Conservation (phyloP, 1,284 basidiomycete genomes). For the Malassezia sp. region DNA sequence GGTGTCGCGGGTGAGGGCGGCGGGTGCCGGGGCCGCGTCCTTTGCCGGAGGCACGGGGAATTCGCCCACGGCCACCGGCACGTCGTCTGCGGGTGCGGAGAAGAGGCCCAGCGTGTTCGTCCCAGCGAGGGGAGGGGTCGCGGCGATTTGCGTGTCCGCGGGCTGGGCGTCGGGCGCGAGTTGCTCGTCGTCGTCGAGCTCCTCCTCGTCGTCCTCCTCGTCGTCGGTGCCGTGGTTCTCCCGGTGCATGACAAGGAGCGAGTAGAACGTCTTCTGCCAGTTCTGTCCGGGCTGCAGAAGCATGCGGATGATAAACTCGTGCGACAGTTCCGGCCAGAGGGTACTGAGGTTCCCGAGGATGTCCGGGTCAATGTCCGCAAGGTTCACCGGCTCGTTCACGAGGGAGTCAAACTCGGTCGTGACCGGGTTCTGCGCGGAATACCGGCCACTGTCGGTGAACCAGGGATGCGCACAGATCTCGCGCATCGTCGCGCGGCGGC, state of each 20-base stretch:
- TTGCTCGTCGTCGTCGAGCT: slow-evolving; percentile 16
- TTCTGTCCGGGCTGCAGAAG: slow-evolving; percentile 28
- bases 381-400: slow-evolving; percentile 47
- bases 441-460: slow-evolving; percentile 58
- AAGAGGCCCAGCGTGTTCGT: too few species aligned
- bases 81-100: too few species aligned
- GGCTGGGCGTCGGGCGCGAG: slow-evolving; percentile 19
- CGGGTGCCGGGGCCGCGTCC: too few species aligned
- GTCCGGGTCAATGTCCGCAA: slow-evolving; percentile 62
- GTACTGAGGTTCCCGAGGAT: slow-evolving; percentile 82
- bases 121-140: slow-evolving; percentile 15
- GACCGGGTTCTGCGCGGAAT: slow-evolving; percentile 36
- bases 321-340: slow-evolving; percentile 57
- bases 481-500: slow-evolving; percentile 71
- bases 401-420: slow-evolving; percentile 26
- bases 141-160: slow-evolving; percentile 19
- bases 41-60: too few species aligned
- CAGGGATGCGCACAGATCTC: slow-evolving; percentile 81
- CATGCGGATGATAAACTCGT: slow-evolving; percentile 29
- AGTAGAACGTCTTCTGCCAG: slow-evolving; percentile 47
- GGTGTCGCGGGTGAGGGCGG: too few species aligned
- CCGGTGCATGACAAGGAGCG: slow-evolving; percentile 37
- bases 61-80: too few species aligned
- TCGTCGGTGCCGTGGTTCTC: slow-evolving; percentile 42
- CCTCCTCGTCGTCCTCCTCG: slow-evolving; percentile 32